Base-by-base conservation (phyloP, 176 grass and related monocot genomes). In the Cymbopogon citratus region DNA sequence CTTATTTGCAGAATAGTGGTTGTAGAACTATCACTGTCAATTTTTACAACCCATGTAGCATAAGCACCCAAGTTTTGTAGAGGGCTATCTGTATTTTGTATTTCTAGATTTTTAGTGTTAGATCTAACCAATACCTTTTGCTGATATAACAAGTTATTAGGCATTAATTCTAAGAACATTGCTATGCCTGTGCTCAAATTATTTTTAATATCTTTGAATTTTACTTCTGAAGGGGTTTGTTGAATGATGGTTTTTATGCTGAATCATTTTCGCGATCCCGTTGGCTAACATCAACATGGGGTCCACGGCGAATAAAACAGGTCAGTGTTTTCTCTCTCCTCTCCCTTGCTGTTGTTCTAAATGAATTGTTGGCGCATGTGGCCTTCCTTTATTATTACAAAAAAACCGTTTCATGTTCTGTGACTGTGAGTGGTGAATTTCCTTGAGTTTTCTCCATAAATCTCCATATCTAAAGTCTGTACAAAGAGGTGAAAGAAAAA, bases 191-290 rank as follows among this genome's bases (percentile, higher is more conserved):
- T 57, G 24, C 3, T 36, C 61, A 40, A 28, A 18, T 63, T 51
- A 23, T 45, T 77, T 69, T 69, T 15, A 11, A 29, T 49, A 34
- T 73, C 2, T 56, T 57, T 78, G 9, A 73, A 24, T 28, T 90
- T 84, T 62, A 69, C 69, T 69, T 69, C 72, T 56, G 8, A 71
- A 98, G 95, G 73, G 95, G 88, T 63, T 74, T 98, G 78, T 71
- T 98, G 63, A 98, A 94, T 86, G 95, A 98, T 70, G 76, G 88
- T 69, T 86, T 89, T 74, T 98, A 93, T 80, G 95, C 92, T 21
- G 95, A 98, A 81, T 84, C 92, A 60, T 94, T 88, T 92, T 94
- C 92, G 28, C 82, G 79, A 71, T 94, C 95, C 28, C 85, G 88
- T 41, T 98, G 95, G 92, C 54, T 91, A 12, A 85, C 95, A 35